Evolutionary conservation across 2,329 filamentous ascomycete genomes (phyloP), one percentile per base, ranked within the genome.

Genomic region (Colletotrichum sp.): DNA sequence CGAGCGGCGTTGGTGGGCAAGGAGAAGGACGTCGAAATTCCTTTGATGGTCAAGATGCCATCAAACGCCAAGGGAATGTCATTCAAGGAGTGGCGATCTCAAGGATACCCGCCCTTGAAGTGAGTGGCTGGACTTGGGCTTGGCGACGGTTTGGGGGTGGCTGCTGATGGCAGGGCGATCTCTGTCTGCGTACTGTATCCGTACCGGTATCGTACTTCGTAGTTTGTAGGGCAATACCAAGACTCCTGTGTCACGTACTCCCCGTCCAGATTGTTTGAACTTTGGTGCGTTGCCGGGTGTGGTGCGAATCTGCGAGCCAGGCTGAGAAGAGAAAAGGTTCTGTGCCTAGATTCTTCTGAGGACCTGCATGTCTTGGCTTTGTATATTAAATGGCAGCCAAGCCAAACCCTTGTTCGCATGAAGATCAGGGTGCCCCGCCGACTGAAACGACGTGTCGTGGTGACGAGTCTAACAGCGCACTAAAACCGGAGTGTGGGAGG

Each of bases 21-120:
- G 6, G 82, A 83, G 11, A 73, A 79, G 52, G 85, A 86, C 57
- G 80, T 87, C 12, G 81, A 83, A 63, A 83, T 86, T 34, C 85
- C 85, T 3, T 80, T 87, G n/a, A 87, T 87, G 85, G 83, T 87
- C 27, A 83, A 80, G 76, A 85, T 87, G 85, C 86, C 86, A 8
- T 77, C 83, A 34, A 78, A 76, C 22, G 82, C 80, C 15, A 78
- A 79, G 12, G 82, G 81, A 13, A 72, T 84, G 78, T 82, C 72
- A 8, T 86, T 86, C 77, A 79, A 80, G 39, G 81, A 86, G 71
- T 85, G 84, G 85, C 78, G 77, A 30, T 78, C 75, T 49, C 72
- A 68, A 25, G 75, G 68, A 25, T 77, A 69, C 72, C 77, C 77
- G 52, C 59, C 71, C n/a, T 69, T 78, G 22, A 32, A 76, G 32